Base-by-base conservation (phyloP, 2,329 filamentous ascomycete species). In the Microcera coccophila region DNA sequence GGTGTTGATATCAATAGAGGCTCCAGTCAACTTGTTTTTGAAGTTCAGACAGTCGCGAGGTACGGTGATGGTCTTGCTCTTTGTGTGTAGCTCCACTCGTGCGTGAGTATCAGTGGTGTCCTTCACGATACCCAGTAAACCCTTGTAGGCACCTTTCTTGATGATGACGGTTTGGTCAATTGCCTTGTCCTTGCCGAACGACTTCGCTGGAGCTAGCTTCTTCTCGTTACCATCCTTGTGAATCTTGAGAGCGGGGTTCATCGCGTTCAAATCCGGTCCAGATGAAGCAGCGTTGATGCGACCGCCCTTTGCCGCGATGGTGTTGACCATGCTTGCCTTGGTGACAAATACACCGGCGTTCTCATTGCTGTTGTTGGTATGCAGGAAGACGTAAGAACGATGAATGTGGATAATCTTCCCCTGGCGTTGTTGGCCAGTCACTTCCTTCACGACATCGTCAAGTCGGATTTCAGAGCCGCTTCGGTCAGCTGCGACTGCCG, bases 341-440 rank as follows among this genome's bases (percentile, higher is more conserved):
- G 87, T 85, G 24, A 97, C 91, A 56, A 94, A 95, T 9, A 97
- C 84, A 50, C 93, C 82, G 1, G 88, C 84, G 60, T 96, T 95
- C 62, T 97, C 90, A 33, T 82, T 85, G 41, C 84, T 83, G 34
- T 86, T 79, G 48, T 90, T 84, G 61, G 87, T 95, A 61, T 94
- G 87, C 41, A 94, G 72, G 71, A 95, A 98, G 15, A 96, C 79
- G 62, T 83, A 95, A n/a, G 88, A 89, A 38, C 93, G 84, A 65
- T 97, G 85, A 43, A 98, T 90, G 65, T 97, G 91, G 43, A 95
- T 79, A 53, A 98, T 95, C 54, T 87, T 87, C 54, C 93, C 93
- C 56, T 85, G 82, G 42, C 89, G 84, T 54, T 85, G 81, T 68
- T 95, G 90, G 24, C 91, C 93, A 16, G 85, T 84, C 47, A 84